Base-by-base conservation (phyloP, 1,139 yeast species). In the Candida neerlandica region DNA sequence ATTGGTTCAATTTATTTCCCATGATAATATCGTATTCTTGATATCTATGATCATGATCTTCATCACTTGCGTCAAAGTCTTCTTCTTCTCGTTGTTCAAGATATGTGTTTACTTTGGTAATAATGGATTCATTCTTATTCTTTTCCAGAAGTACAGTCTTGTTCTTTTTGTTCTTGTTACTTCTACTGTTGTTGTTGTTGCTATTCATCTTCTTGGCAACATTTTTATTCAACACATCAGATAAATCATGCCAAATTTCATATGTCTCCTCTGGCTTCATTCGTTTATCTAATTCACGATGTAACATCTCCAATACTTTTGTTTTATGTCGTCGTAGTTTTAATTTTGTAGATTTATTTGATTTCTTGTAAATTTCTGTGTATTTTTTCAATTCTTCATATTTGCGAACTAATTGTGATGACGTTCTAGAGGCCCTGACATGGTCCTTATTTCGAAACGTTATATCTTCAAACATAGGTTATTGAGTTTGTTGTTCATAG, bases 181-280 rank as follows among this genome's bases (percentile, higher is more conserved):
- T 14, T 18, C 2, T 12, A 19, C n/a, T 30, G 4, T 18, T 41
- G n/a, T n/a, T 38, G 3, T 14, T 15, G 21, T 29, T 21, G 2
- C 33, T 37, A n/a, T 42, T 40, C 2, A 16, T 27, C 15, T 14
- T 30, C 34, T 42, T 44, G 21, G 41, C 27, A 11, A 32, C 34
- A 30, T 44, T 38, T 30, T 44, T 39, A 44, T 35, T 44, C 29
- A 44, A 37, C 12, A 32, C 18, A 29, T 44, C 27, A 18, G 11
- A 15, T 10, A 50, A 47, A 10, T 59, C 53, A 50, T 73, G 70
- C 79, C 78, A 74, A 29, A 66, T 53, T 51, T 74, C 78, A 51
- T 58, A 74, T 0, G 77, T 66, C 40, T 69, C 77, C 50, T 71
- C 74, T 0, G 77, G 77, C 11, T 57, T 55, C n/a, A 50, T 14